Conservation (phyloP, 805 yeast species). For the Maudiozyma barnettii region DNA sequence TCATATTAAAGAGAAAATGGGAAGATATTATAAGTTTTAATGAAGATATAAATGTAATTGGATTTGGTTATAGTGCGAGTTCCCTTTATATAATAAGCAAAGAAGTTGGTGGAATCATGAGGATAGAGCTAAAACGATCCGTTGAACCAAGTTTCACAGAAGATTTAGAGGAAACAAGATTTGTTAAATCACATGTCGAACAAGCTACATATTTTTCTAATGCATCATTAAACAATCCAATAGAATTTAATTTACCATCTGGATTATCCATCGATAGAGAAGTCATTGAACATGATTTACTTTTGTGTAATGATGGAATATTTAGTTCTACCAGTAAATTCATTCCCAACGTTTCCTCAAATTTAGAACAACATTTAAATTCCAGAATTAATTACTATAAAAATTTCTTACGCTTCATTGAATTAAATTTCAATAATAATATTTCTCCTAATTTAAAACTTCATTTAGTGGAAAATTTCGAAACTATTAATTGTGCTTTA, state of each 20-base stretch:
- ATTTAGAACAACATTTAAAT: slow-evolving; percentile 42
- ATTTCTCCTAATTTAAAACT: slow-evolving; percentile 34
- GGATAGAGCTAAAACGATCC: slow-evolving; percentile 37
- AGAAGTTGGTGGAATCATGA: slow-evolving; percentile 47
- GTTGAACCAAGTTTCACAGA: slow-evolving; percentile 11
- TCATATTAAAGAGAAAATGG: slow-evolving; percentile 47
- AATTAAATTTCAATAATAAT: slow-evolving; percentile 35
- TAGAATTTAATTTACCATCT: slow-evolving; percentile 38
- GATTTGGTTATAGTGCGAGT: slow-evolving; percentile 45
- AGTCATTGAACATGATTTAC: slow-evolving; percentile 44
- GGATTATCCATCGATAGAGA: slow-evolving; percentile 36
- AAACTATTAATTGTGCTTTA: slow-evolving; percentile 40
- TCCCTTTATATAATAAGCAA: slow-evolving; percentile 41
- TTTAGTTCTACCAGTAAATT: slow-evolving; percentile 46
- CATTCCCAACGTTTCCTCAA: slow-evolving; percentile 44
- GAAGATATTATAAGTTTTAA: slow-evolving; percentile 66
- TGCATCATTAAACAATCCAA: slow-evolving; percentile 33
- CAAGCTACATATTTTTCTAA: slow-evolving; percentile 68
- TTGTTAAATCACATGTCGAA: slow-evolving; percentile 65
- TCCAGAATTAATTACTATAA: slow-evolving; percentile 39
- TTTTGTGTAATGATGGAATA: slow-evolving; percentile 45
- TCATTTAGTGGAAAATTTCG: slow-evolving; percentile 31
- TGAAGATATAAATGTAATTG: slow-evolving; percentile 43
- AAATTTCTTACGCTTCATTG: slow-evolving; percentile 37
- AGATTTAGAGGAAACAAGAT: slow-evolving; percentile 19